Evolutionary conservation across 495 filamentous ascomycete genomes (phyloP), one percentile per base, ranked within the genome.

Genomic region (Penicillium dipodomyicola): DNA sequence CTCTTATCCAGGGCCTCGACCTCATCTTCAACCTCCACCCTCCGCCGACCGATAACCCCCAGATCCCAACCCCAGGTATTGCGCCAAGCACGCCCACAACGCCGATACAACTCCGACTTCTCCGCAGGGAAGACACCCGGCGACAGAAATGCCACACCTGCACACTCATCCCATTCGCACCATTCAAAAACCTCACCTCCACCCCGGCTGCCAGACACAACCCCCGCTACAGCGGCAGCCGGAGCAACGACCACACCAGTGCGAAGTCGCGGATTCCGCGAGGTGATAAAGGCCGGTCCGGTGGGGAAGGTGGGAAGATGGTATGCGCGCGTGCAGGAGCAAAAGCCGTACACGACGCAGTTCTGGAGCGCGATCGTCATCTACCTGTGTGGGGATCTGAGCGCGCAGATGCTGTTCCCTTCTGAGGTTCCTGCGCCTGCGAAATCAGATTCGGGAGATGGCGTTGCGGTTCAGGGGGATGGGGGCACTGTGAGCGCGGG

Each of bases 351-450:
- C 65, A 69, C 79, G 9, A 96, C 90, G 4, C 92, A 97, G 74
- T 65, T 96, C 58, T 74, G 75, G 57, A 91, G 83, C 59, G 82
- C 88, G 42, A 70, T 96, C 32, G 76, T 89, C 14, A 88, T 96
- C 48, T 96, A 92, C 67, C 75, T 89, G 15, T 82, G 82, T 40
- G 90, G 91, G 14, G 92, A 97, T 68, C 60, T 96, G 60, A 85
- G 85, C 58, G 90, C 91, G 53, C 92, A 97, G 70, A 57, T 80
- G 15, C 52, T 81, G 5, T 82, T 81, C 54, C 74, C 75, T 2
- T 50, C 70, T 25, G 68, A 76, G 39, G 60, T 49, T 8, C 45
- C 63, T 19, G 59, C 37, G 17, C 50, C 65, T 25, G 43, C 32
- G 2, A 57, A 60, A 39, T 39, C 35, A 29, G 47, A 52, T 0